phyloP scores from a whole-genome alignment of 169 alveolate species.

The Eimeria acervulina region DNA sequence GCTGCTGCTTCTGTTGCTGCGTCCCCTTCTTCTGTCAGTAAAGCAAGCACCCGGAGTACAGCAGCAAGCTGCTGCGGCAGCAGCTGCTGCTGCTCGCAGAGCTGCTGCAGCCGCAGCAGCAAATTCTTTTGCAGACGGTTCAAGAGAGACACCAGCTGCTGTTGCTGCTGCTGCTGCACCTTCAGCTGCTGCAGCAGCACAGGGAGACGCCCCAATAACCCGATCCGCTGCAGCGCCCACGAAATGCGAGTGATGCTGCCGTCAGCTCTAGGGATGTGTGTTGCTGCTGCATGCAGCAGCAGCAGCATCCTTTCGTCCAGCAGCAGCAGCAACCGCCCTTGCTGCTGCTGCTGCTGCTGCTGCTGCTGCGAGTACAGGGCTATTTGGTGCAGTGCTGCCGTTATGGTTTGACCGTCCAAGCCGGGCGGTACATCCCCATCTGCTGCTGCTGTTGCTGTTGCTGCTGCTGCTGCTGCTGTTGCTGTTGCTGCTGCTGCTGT shows the following conservation, averaged over 20 bases:
- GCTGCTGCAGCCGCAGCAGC: slow-evolving; percentile 68
- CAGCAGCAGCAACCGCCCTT: neutral
- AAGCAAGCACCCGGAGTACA: neutral
- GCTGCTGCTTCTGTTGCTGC: slow-evolving; percentile 12
- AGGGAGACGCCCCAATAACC: slow-evolving; percentile 2
- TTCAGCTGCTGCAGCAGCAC: slow-evolving; percentile 53
- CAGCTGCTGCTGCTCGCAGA: slow-evolving; percentile 15
- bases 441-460: slow-evolving; percentile 66
- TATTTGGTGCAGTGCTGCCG: slow-evolving; percentile 41
- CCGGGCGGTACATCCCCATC: neutral
- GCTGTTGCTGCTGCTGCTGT: no score
- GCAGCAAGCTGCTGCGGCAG: slow-evolving; percentile 20
- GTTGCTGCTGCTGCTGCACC: slow-evolving; percentile 54
- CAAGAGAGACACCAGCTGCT: slow-evolving; percentile 28
- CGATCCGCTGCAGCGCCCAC: slow-evolving; percentile 61
- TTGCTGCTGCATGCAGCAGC: neutral
- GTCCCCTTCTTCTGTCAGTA: neutral
- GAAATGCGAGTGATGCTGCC: slow-evolving; percentile 34
- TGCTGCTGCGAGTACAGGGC: slow-evolving; percentile 13
- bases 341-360: slow-evolving; percentile 36
- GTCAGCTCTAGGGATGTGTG: slow-evolving; percentile 4
- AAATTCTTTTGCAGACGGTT: neutral
- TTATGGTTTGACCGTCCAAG: neutral
- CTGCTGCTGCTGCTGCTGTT: neutral
- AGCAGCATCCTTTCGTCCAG: neutral